phyloP scores from a whole-genome alignment of 208 protist species.

The Acanthamoeba polyphaga region DNA sequence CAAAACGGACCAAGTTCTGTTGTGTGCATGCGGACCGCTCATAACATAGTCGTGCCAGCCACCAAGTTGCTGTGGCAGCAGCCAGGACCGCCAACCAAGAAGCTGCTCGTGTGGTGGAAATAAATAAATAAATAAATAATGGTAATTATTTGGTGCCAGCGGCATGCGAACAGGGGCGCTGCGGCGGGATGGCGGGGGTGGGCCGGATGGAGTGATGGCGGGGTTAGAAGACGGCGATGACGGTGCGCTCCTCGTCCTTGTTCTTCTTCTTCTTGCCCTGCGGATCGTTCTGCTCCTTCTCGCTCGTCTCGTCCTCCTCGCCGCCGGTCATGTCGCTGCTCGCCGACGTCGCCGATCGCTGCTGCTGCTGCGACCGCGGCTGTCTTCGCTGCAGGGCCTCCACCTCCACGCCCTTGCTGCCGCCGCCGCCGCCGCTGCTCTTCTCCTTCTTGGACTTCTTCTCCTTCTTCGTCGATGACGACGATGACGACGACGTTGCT shows the following conservation, averaged over 20 bases:
- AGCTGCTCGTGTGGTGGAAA: no score
- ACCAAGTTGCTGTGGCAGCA: no score
- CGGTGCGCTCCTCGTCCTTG: not conserved
- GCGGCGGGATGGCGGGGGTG: no score
- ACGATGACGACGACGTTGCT: not conserved
- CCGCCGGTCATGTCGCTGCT: not conserved
- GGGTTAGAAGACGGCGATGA: constrained; percentile 18
- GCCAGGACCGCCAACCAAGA: no score
- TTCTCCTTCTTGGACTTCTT: not conserved
- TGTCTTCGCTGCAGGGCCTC: not conserved
- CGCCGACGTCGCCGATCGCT: no score
- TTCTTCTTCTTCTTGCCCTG: constrained; percentile 37
- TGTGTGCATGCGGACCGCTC: no score
- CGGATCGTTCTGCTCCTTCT: constrained; percentile 1
- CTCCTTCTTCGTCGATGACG: not conserved
- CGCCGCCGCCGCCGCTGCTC: not conserved
- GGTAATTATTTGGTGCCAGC: no score
- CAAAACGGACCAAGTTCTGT: no score
- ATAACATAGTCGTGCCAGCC: no score
- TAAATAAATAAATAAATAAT: no score
- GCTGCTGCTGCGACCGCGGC: not conserved
- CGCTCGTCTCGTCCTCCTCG: not conserved
- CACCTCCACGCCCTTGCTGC: not conserved
- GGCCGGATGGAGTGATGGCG: no score
- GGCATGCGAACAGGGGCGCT: not conserved